A percentile compares a stretch with the other conserved stretches of the same genome.
Conservation (phyloP, 495 filamentous ascomycete species). For the Cercophora samala region DNA sequence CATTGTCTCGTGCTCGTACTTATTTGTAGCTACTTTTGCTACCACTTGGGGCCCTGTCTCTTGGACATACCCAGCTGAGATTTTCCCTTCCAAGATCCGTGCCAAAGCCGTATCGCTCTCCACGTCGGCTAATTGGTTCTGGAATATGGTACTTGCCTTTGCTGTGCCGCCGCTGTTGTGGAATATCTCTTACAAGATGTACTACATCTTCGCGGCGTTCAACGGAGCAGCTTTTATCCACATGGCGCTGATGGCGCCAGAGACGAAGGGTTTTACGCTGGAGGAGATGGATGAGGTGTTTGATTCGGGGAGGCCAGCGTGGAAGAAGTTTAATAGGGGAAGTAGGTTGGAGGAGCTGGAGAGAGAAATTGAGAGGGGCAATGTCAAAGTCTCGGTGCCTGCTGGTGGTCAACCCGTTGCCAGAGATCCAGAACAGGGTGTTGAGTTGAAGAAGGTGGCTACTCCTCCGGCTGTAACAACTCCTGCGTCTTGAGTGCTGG, state of each 20-base stretch:
- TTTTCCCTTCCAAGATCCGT: slow-evolving; percentile 70
- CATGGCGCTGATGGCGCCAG: slow-evolving; percentile 69
- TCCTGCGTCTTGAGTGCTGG: neutral
- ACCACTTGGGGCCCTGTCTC: slow-evolving; percentile 77
- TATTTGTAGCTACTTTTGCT: slow-evolving; percentile 73
- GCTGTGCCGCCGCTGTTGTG: slow-evolving; percentile 57
- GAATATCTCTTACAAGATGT: slow-evolving; percentile 58
- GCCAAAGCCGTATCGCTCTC: slow-evolving; percentile 63
- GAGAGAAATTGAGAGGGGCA: slow-evolving; percentile 51
- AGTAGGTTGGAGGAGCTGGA: slow-evolving; percentile 49
- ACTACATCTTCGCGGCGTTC: slow-evolving; percentile 67
- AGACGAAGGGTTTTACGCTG: slow-evolving; percentile 76
- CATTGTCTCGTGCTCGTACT: slow-evolving; percentile 65
- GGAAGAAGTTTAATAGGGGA: slow-evolving; percentile 42
- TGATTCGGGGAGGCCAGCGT: slow-evolving; percentile 49
- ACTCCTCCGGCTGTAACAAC: neutral
- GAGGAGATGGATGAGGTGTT: slow-evolving; percentile 66
- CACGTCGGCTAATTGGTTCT: slow-evolving; percentile 68
- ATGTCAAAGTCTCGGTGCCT: slow-evolving; percentile 36
- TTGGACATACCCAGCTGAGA: slow-evolving; percentile 80
- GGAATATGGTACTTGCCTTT: slow-evolving; percentile 63
- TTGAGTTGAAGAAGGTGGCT: neutral
- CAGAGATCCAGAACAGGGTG: neutral
- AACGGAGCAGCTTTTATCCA: slow-evolving; percentile 67
- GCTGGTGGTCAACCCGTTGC: neutral